Evolutionary conservation across 768 basidiomycete genomes (phyloP).

Genomic region (Lepiota venenata): DNA sequence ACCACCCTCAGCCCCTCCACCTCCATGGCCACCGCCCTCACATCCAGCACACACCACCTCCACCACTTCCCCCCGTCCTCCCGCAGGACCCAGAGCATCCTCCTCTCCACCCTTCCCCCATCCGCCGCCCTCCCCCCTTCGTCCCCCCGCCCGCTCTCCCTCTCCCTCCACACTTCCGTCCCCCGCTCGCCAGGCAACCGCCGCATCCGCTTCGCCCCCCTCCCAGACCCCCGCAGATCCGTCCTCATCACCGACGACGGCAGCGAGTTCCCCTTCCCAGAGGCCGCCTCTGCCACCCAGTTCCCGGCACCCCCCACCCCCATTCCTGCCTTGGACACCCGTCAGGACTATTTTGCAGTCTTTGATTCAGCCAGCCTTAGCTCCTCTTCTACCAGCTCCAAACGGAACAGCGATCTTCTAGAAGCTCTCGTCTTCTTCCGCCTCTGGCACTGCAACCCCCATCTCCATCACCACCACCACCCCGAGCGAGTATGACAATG

Average conservation of each 20-base stretch:
- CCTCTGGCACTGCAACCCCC: slow-evolving; percentile 17
- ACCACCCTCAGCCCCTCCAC: neutral
- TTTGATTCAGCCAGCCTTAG: slow-evolving; percentile 17
- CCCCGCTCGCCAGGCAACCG: slow-evolving; percentile 13
- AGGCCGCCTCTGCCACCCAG: slow-evolving; percentile 18
- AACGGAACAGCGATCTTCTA: slow-evolving; percentile 22
- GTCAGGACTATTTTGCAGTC: slow-evolving; percentile 1
- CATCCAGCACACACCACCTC: neutral
- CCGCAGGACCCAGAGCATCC: slow-evolving; percentile 8
- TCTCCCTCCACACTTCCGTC: neutral
- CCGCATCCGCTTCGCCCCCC: slow-evolving; percentile 79
- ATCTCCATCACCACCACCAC: slow-evolving; percentile 17
- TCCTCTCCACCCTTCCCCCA: slow-evolving; percentile 10
- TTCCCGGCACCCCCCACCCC: slow-evolving; percentile 21
- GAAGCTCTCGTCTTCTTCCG: slow-evolving; percentile 22
- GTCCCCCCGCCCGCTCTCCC: neutral
- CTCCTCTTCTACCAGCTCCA: slow-evolving; percentile 22
- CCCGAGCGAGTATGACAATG: slow-evolving; percentile 21
- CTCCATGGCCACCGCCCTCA: slow-evolving; percentile 14
- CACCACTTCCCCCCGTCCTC: slow-evolving; percentile 2
- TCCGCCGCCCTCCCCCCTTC: slow-evolving; percentile 1
- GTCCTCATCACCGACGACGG: slow-evolving; percentile 39
- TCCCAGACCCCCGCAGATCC: slow-evolving; percentile 70
- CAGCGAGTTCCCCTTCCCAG: slow-evolving; percentile 33
- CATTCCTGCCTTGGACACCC: slow-evolving; percentile 10